Conservation (phyloP, 116 monocot genomes). For the Cymodocea nodosa region DNA sequence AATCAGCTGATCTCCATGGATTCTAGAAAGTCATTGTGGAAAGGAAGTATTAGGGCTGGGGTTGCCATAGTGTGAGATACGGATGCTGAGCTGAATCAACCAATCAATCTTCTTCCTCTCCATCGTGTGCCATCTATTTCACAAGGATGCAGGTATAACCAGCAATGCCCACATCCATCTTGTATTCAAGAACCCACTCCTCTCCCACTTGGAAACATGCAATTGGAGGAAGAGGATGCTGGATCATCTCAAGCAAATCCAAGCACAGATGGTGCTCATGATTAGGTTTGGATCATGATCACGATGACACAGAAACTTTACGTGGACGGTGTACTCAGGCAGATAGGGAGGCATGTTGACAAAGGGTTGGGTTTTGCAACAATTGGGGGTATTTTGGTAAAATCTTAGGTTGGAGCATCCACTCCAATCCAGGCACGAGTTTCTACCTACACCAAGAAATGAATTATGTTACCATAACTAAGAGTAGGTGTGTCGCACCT, state of each 20-base stretch:
- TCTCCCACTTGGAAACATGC: slow-evolving; percentile 26
- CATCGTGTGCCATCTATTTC: background rate
- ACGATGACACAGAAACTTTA: too few relatives aligned
- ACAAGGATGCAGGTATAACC: slow-evolving; percentile 10
- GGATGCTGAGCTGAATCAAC: slow-evolving; percentile 10
- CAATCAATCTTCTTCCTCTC: slow-evolving; percentile 34
- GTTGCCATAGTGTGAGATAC: background rate
- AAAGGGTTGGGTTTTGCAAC: too few relatives aligned
- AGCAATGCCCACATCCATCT: background rate
- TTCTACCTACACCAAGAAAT: too few relatives aligned
- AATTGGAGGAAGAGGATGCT: slow-evolving; percentile 25
- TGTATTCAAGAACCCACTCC: slow-evolving; percentile 15
- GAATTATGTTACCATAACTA: too few relatives aligned
- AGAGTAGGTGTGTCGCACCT: too few relatives aligned
- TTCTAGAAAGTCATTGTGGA: background rate
- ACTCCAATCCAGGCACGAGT: too few relatives aligned
- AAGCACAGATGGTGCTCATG: slow-evolving; percentile 44
- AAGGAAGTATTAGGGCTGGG: background rate
- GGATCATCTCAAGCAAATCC: slow-evolving; percentile 43
- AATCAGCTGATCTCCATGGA: background rate
- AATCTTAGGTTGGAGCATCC: too few relatives aligned
- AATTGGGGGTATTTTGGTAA: too few relatives aligned
- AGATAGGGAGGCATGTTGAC: too few relatives aligned
- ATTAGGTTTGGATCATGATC: too few relatives aligned
- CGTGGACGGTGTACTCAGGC: too few relatives aligned